Percentiles rank a stretch among this genome's conserved stretches.
Conservation (phyloP, 75 land plant genomes). For the Sequoia sempervirens region DNA sequence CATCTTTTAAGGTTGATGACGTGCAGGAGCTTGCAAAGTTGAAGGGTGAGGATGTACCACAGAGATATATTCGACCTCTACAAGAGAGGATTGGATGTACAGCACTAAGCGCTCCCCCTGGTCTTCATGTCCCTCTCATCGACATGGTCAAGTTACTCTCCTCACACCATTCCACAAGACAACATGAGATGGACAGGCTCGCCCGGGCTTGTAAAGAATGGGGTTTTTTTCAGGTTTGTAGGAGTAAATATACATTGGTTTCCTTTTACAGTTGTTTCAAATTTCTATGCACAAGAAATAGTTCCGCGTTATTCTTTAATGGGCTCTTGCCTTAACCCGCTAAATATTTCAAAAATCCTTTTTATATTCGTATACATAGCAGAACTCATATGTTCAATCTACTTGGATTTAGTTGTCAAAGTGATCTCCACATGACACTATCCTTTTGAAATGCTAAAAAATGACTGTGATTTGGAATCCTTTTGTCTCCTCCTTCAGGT, state of each 20-base stretch:
- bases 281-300: not conserved
- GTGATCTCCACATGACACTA: too few relatives aligned
- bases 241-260: not conserved
- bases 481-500: not conserved
- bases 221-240: constrained; percentile 32
- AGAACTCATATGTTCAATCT: constrained; percentile 9
- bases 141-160: constrained; percentile 34
- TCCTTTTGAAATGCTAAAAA: too few relatives aligned
- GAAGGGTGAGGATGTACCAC: constrained; percentile 30
- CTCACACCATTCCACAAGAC: not conserved
- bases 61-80: constrained; percentile 44
- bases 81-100: constrained; percentile 26
- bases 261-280: not conserved
- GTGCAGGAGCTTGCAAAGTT: constrained; percentile 52
- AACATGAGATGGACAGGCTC: constrained; percentile 29
- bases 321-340: constrained; percentile 24
- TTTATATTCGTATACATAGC: not conserved
- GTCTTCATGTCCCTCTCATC: constrained; percentile 38
- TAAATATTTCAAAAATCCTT: not conserved
- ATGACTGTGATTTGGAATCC: too few relatives aligned
- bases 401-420: too few relatives aligned
- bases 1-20: constrained; percentile 24
- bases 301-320: constrained; percentile 2
- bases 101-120: not conserved
- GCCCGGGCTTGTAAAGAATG: constrained; percentile 23